A percentile compares a stretch with the other conserved stretches of the same genome.
These are phyloP conservation scores for Acacia pycnantha DNA, from an alignment of 331 rosid genomes.

Conservation along the genomic window DNA sequence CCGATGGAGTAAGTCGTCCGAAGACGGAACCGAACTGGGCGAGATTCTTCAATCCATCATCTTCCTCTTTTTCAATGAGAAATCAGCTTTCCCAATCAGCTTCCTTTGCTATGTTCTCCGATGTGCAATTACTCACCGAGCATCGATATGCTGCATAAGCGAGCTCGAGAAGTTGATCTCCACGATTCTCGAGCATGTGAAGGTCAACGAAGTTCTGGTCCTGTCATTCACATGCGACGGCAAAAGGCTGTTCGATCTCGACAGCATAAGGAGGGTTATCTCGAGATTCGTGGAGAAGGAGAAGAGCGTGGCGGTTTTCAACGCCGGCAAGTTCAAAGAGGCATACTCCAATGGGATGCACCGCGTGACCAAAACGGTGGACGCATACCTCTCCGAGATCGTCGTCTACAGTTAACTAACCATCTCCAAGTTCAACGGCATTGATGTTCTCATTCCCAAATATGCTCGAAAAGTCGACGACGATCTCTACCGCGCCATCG, in stretches of 20 bases:
- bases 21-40: slow-evolving; percentile 34
- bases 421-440: slow-evolving; percentile 72
- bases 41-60: slow-evolving; percentile 53
- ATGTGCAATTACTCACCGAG: slow-evolving; percentile 43
- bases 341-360: slow-evolving; percentile 42
- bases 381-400: slow-evolving; percentile 64
- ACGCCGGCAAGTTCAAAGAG: slow-evolving; percentile 42
- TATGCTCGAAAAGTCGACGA: slow-evolving; percentile 67
- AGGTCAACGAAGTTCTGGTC: slow-evolving; percentile 57
- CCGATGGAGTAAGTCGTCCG: neutral
- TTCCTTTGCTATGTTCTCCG: slow-evolving; percentile 76
- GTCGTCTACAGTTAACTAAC: slow-evolving; percentile 52
- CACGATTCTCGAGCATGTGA: slow-evolving; percentile 50
- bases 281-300: slow-evolving; percentile 60
- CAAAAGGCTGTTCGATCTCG: slow-evolving; percentile 64
- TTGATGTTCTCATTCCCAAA: slow-evolving; percentile 60
- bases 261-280: slow-evolving; percentile 52
- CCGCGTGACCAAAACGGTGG: slow-evolving; percentile 56
- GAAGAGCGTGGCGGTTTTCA: slow-evolving; percentile 49
- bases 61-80: slow-evolving; percentile 59
- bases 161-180: slow-evolving; percentile 71
- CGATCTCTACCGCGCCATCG: slow-evolving; percentile 72
- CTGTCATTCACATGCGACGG: slow-evolving; percentile 65
- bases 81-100: slow-evolving; percentile 49
- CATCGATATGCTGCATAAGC: slow-evolving; percentile 39